phyloP scores from a whole-genome alignment of 371 early-diverging fungal species.

The Actinomucor elegans region DNA sequence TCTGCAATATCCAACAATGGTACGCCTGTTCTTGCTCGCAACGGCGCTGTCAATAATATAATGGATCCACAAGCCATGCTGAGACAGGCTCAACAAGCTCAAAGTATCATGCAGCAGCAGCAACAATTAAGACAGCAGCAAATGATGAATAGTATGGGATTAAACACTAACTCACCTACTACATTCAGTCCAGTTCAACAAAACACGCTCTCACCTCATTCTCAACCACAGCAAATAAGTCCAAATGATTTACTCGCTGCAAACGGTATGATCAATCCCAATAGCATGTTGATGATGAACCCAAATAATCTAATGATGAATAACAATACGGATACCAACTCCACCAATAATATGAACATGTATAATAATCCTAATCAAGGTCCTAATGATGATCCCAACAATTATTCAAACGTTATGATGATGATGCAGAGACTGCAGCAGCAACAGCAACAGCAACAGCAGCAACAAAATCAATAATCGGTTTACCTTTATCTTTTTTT shows the following conservation, averaged over 20 bases:
- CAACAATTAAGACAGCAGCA: constrained; percentile 29
- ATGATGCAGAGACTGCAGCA: constrained; percentile 46
- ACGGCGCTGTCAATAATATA: constrained; percentile 3
- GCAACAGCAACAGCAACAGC: constrained; percentile 3
- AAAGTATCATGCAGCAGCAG: constrained; percentile 20
- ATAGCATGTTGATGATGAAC: constrained; percentile 23
- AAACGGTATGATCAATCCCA: constrained; percentile 34
- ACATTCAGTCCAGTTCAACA: constrained; percentile 23
- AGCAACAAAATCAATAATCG: constrained; percentile 3
- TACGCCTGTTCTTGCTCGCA: not conserved
- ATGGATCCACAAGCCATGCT: constrained; percentile 29
- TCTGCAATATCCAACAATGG: not conserved
- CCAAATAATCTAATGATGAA: constrained; percentile 30
- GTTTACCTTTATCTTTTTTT: too few relatives aligned
- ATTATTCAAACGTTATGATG: constrained; percentile 35
- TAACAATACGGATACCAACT: too few relatives aligned
- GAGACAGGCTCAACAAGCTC: constrained; percentile 28
- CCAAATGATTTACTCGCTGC: constrained; percentile 33
- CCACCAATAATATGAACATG: constrained; percentile 13
- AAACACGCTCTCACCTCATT: constrained; percentile 20
- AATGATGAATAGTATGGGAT: constrained; percentile 24
- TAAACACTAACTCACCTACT: constrained; percentile 3
- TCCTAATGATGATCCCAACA: constrained; percentile 23
- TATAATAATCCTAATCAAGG: constrained; percentile 2
- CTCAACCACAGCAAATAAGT: constrained; percentile 21